Percentiles rank a stretch among this genome's conserved stretches.
phyloP scores from a whole-genome alignment of 495 filamentous ascomycete species.

The Penicillium macrosclerotiorum region DNA sequence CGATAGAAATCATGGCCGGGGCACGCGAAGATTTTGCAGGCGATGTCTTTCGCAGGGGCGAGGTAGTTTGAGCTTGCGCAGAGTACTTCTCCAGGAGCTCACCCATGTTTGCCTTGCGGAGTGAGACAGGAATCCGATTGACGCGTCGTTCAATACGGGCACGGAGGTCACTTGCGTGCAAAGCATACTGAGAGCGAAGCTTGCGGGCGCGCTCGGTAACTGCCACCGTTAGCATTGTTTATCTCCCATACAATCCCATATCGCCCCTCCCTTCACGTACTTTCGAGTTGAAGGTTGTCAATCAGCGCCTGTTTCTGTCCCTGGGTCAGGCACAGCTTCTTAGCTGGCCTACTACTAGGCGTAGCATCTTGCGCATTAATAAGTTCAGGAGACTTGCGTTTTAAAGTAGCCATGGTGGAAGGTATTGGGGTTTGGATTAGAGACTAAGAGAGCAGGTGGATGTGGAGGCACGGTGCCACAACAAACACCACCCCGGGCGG shows the following conservation, averaged over 20 bases:
- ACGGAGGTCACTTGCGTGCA: slow-evolving; percentile 79
- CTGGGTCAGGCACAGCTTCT: slow-evolving; percentile 64
- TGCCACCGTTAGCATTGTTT: slow-evolving; percentile 31
- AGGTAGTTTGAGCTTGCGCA: slow-evolving; percentile 26
- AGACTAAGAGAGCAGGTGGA: slow-evolving; percentile 12
- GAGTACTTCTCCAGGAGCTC: slow-evolving; percentile 67
- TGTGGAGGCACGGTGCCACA: slow-evolving; percentile 26
- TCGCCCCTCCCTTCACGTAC: slow-evolving; percentile 49
- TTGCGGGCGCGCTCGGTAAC: slow-evolving; percentile 91
- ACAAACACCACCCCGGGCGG: slow-evolving; percentile 29
- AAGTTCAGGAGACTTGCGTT: slow-evolving; percentile 58
- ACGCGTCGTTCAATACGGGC: slow-evolving; percentile 91
- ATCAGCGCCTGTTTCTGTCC: slow-evolving; percentile 85
- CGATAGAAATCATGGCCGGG: slow-evolving; percentile 28
- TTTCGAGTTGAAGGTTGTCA: slow-evolving; percentile 89
- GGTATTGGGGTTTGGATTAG: slow-evolving; percentile 1
- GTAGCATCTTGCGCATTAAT: slow-evolving; percentile 35
- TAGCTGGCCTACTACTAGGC: slow-evolving; percentile 57
- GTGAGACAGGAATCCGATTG: slow-evolving; percentile 80
- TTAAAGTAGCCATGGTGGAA: slow-evolving; percentile 54
- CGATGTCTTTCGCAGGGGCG: slow-evolving; percentile 27
- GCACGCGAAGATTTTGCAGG: slow-evolving; percentile 33
- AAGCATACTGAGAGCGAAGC: slow-evolving; percentile 83
- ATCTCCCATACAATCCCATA: neutral
- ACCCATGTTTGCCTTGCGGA: slow-evolving; percentile 80